Conservation (phyloP, 257 asterid species). For the Catharanthus roseus region DNA sequence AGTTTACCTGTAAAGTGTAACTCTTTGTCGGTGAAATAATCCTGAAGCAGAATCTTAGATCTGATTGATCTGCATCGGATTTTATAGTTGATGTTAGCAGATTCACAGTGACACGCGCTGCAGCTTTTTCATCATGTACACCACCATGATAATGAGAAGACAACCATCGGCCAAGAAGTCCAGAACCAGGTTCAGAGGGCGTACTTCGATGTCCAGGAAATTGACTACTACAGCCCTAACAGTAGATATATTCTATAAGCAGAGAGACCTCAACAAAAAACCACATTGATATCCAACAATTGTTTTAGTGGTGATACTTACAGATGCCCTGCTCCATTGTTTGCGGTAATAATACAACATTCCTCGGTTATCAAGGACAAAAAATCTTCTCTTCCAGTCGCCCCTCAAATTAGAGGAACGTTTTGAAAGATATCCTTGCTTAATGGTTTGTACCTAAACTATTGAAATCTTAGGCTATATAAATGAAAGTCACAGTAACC, state of each 20-base stretch:
- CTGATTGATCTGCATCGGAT: slow-evolving; percentile 98
- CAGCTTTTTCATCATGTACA: slow-evolving; percentile 97
- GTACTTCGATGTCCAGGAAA: slow-evolving; percentile 79
- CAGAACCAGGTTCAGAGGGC: slow-evolving; percentile 90
- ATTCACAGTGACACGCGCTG: slow-evolving; percentile 97
- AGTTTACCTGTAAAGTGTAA: slow-evolving; percentile 86
- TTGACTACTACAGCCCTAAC: slow-evolving; percentile 79
- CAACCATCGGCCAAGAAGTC: slow-evolving; percentile 95
- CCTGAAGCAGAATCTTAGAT: slow-evolving; percentile 95
- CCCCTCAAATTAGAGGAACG: slow-evolving; percentile 95
- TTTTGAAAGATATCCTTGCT: slow-evolving; percentile 98
- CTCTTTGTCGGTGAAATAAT: slow-evolving; percentile 97
- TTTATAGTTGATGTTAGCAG: slow-evolving; percentile 94
- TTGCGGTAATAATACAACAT: slow-evolving; percentile 98
- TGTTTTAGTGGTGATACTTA: slow-evolving; percentile 71
- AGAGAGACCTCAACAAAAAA: background rate
- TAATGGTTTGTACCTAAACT: slow-evolving; percentile 96
- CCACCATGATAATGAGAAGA: slow-evolving; percentile 91
- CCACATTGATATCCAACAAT: slow-evolving; percentile 67
- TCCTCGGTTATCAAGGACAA: slow-evolving; percentile 98
- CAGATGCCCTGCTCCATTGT: slow-evolving; percentile 90
- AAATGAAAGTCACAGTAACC: slow-evolving; percentile 5
- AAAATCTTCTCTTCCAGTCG: slow-evolving; percentile 99
- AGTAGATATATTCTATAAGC: background rate
- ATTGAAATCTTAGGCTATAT: slow-evolving; percentile 51